Percentiles rank a stretch among this genome's conserved stretches.
phyloP scores from a whole-genome alignment of 2,329 filamentous ascomycete species.

The Xylaria sp. region DNA sequence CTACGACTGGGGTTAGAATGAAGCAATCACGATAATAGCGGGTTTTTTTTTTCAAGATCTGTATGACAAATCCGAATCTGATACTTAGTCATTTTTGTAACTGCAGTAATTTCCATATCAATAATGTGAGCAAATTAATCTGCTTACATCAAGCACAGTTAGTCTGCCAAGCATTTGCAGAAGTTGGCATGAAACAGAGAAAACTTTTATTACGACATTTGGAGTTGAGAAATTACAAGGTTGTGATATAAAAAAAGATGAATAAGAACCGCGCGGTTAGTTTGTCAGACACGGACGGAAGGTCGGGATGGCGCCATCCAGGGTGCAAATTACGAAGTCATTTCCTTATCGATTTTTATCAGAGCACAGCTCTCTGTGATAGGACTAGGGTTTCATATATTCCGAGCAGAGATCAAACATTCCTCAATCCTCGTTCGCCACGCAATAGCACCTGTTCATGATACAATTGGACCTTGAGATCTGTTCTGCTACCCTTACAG shows the following conservation, averaged over 20 bases:
- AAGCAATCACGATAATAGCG: not conserved
- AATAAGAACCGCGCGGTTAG: slow-evolving; percentile 33
- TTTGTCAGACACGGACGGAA: not conserved
- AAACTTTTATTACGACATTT: not conserved
- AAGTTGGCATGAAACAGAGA: not conserved
- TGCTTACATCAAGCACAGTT: not conserved
- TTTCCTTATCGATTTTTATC: not conserved
- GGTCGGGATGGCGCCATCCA: not conserved
- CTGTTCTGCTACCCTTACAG: not conserved
- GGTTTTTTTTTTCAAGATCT: not conserved
- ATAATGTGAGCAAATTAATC: not conserved
- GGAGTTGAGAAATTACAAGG: not conserved
- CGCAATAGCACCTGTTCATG: not conserved
- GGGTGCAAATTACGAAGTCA: not conserved
- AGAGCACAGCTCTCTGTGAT: not conserved
- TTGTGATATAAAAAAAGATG: slow-evolving; percentile 1
- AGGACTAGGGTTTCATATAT: not conserved
- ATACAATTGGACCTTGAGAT: not conserved
- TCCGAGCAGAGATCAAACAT: not conserved
- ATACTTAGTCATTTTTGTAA: not conserved
- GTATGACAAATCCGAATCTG: slow-evolving; percentile 22
- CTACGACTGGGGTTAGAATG: not conserved
- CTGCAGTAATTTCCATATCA: not conserved
- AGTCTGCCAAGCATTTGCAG: not conserved
- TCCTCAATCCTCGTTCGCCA: not conserved